Conservation (phyloP, 805 yeast species). For the Groenewaldozyma salmanticensis region DNA sequence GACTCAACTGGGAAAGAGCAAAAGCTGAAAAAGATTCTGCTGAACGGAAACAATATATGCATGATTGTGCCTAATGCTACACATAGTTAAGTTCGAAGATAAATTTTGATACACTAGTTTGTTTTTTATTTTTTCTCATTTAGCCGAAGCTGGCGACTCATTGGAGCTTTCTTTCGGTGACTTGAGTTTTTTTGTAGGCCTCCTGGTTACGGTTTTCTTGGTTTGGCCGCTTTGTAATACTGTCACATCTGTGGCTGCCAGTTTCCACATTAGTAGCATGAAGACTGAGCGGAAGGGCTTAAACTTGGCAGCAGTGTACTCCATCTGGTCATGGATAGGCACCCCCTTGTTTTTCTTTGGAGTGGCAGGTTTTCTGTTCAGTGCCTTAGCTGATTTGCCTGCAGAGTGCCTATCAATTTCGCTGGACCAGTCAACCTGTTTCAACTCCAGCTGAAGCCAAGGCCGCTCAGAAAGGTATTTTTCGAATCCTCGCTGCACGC, state of each 20-base stretch:
- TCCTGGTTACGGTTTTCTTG: no score
- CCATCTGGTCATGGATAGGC: constrained; percentile 44
- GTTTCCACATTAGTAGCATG: constrained; percentile 67
- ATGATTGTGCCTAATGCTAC: constrained; percentile 28
- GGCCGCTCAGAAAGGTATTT: constrained; percentile 41
- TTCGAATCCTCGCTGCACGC: constrained; percentile 74
- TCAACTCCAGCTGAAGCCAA: constrained; percentile 32
- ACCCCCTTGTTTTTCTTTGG: constrained; percentile 27
- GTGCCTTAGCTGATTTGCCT: constrained; percentile 28
- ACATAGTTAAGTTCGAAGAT: neutral
- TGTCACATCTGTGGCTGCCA: constrained; percentile 48
- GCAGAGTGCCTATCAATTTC: constrained; percentile 18
- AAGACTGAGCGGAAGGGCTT: constrained; percentile 58
- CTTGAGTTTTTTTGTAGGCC: neutral
- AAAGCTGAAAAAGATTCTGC: constrained; percentile 26
- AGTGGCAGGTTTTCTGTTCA: constrained; percentile 26
- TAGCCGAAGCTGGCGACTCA: no score
- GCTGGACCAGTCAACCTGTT: constrained; percentile 15
- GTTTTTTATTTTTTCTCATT: no score
- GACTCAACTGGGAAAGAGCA: constrained; percentile 21
- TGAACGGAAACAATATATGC: constrained; percentile 32
- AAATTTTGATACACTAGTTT: neutral
- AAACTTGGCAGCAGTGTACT: constrained; percentile 46
- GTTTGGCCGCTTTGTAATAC: constrained; percentile 26
- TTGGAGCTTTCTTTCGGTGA: no score